Conservation (phyloP, 2,329 filamentous ascomycete species). For the Tolypocladium pustulatum region DNA sequence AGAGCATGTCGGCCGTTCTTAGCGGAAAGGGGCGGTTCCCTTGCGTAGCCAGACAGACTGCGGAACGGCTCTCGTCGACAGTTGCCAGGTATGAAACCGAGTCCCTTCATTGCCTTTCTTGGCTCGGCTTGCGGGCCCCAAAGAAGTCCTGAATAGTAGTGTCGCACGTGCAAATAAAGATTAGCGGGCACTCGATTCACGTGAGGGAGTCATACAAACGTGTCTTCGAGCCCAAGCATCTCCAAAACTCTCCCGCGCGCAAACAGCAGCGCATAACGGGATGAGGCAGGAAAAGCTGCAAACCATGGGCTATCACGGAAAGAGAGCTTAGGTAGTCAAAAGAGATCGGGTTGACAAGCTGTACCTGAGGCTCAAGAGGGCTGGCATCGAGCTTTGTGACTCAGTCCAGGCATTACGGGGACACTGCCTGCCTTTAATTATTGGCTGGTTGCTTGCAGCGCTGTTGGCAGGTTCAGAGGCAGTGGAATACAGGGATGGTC, state of each 20-base stretch:
- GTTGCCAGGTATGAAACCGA: not conserved
- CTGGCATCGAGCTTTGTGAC: not conserved
- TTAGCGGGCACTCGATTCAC: not conserved
- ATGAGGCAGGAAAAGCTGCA: not conserved
- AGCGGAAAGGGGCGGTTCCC: not conserved
- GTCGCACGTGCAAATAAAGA: not conserved
- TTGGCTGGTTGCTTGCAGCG: not conserved
- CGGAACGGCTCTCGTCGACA: not conserved
- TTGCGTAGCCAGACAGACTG: not conserved
- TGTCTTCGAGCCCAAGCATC: slow-evolving; percentile 1
- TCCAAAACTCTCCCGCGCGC: too few relatives aligned
- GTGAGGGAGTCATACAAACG: not conserved
- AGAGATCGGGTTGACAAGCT: too few relatives aligned
- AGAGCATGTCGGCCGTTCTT: not conserved
- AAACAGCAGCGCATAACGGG: too few relatives aligned
- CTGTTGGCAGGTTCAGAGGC: not conserved
- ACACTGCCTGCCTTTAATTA: not conserved
- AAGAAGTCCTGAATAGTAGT: not conserved
- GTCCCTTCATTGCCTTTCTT: not conserved
- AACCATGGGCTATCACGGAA: not conserved
- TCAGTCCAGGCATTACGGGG: not conserved
- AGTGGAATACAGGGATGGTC: not conserved
- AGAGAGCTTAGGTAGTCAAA: too few relatives aligned
- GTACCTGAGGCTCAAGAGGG: too few relatives aligned
- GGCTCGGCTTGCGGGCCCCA: not conserved